phyloP scores from a whole-genome alignment of 1,139 yeast genomes.

The Yamadazyma triangularis region DNA sequence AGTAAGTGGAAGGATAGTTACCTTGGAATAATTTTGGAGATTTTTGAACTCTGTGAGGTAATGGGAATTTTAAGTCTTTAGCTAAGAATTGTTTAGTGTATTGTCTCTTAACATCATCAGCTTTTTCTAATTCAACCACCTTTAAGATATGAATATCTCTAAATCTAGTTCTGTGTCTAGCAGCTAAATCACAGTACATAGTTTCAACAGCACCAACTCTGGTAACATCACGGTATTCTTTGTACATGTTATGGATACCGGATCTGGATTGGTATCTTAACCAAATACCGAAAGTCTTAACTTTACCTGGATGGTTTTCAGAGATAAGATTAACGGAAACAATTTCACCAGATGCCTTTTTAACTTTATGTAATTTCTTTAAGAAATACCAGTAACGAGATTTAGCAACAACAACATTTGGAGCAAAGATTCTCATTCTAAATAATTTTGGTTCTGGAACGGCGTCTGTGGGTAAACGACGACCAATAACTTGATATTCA shows the following conservation, averaged over 20 bases:
- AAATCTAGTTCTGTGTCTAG: constrained; percentile 99
- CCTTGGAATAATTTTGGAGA: constrained; percentile 82
- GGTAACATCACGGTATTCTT: constrained; percentile 97
- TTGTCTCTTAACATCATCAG: constrained; percentile 98
- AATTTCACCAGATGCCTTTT: constrained; percentile 99
- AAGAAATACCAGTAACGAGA: constrained; percentile 99
- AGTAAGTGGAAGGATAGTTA: constrained; percentile 96
- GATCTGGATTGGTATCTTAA: constrained; percentile 99
- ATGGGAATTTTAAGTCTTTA: constrained; percentile 98
- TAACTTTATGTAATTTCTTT: constrained; percentile 98
- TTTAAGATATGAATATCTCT: constrained; percentile 97
- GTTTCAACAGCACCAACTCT: constrained; percentile 99
- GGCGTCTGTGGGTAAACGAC: constrained; percentile 98
- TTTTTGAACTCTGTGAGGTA: constrained; percentile 98
- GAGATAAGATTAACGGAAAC: constrained; percentile 87
- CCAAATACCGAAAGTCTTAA: constrained; percentile 99
- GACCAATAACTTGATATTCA: constrained; percentile 99
- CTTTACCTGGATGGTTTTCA: constrained; percentile 98
- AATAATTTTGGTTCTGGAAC: constrained; percentile 99
- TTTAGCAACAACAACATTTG: constrained; percentile 98
- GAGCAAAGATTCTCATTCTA: constrained; percentile 99
- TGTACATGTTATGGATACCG: constrained; percentile 99
- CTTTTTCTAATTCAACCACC: constrained; percentile 98
- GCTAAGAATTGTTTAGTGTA: constrained; percentile 96
- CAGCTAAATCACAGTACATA: constrained; percentile 99